These are phyloP conservation scores for Cladorrhinum sp. DNA, from an alignment of 2,329 filamentous ascomycete species.

Conservation along the genomic window DNA sequence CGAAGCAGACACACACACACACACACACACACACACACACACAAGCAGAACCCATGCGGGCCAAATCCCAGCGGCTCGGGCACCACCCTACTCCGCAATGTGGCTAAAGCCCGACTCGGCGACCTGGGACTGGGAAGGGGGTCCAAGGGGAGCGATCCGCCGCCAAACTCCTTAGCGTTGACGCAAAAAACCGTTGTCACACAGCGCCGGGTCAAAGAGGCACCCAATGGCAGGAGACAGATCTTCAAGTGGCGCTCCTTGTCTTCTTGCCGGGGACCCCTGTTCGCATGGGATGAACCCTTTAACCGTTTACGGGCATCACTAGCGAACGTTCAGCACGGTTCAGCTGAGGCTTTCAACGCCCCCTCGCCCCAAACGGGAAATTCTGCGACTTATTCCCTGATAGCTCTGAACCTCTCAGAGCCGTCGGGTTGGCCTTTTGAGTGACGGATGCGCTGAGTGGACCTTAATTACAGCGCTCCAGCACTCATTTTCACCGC, in stretches of 20 bases:
- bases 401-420: neutral
- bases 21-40: no score
- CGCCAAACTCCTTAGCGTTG: conserved; percentile 30
- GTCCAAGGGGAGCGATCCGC: conserved; percentile 20
- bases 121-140: conserved; percentile 18
- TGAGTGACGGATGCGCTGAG: neutral
- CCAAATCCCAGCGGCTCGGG: conserved; percentile 46
- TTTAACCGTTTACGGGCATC: neutral
- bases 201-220: conserved; percentile 26
- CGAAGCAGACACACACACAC: neutral
- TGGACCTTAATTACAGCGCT: neutral
- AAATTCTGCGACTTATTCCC: neutral
- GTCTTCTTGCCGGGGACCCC: conserved; percentile 6
- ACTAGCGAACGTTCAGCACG: conserved; percentile 9
- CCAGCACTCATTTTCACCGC: neutral
- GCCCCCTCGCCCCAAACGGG: conserved; percentile 1
- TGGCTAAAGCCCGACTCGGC: conserved; percentile 29
- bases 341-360: conserved; percentile 12
- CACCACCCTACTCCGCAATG: conserved; percentile 38
- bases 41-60: neutral
- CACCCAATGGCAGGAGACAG: conserved; percentile 20
- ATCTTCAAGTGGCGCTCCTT: conserved; percentile 28
- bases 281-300: neutral
- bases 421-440: neutral
- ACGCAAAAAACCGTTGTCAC: conserved; percentile 29